Percentiles rank a stretch among this genome's conserved stretches.
Evolutionary conservation across 495 filamentous ascomycete genomes (phyloP).

Genomic region (Penicillium coprophilum): DNA sequence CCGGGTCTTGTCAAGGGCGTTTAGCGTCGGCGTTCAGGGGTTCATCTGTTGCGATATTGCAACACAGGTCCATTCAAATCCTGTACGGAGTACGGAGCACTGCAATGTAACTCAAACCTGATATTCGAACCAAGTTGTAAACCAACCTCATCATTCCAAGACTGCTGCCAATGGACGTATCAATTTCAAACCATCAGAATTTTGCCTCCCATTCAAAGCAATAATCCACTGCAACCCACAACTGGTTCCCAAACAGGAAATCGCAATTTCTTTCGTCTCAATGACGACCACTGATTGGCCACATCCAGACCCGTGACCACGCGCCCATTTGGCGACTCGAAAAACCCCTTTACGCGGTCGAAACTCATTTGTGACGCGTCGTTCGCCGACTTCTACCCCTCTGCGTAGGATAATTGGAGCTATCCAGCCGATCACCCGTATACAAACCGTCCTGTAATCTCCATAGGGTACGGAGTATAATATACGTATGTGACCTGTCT

Average conservation of each 20-base stretch:
- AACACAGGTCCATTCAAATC: conserved; percentile 4
- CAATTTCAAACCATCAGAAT: neutral
- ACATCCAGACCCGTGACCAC: conserved; percentile 35
- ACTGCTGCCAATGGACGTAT: neutral
- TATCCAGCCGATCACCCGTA: conserved; percentile 7
- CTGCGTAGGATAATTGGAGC: conserved; percentile 18
- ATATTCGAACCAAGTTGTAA: neutral
- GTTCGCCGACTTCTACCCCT: neutral
- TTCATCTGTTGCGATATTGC: neutral
- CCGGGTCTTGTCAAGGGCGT: conserved; percentile 3
- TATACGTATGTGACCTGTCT: conserved; percentile 6
- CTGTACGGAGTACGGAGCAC: neutral
- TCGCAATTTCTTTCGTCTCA: conserved; percentile 10
- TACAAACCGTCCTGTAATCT: conserved; percentile 8
- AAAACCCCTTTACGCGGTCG: conserved; percentile 39
- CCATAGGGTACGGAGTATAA: conserved; percentile 1
- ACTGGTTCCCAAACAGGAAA: conserved; percentile 1
- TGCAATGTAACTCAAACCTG: neutral
- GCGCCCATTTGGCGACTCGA: conserved; percentile 42
- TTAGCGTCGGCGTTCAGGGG: conserved; percentile 11
- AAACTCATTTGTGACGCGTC: conserved; percentile 38
- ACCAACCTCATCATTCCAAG: neutral
- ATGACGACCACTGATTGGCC: conserved; percentile 22
- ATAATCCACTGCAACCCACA: neutral
- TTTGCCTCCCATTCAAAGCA: neutral